Evolutionary conservation across 208 protist species (phyloP), one percentile per base, ranked within the genome.

Genomic region (Spongospora subterranea): DNA sequence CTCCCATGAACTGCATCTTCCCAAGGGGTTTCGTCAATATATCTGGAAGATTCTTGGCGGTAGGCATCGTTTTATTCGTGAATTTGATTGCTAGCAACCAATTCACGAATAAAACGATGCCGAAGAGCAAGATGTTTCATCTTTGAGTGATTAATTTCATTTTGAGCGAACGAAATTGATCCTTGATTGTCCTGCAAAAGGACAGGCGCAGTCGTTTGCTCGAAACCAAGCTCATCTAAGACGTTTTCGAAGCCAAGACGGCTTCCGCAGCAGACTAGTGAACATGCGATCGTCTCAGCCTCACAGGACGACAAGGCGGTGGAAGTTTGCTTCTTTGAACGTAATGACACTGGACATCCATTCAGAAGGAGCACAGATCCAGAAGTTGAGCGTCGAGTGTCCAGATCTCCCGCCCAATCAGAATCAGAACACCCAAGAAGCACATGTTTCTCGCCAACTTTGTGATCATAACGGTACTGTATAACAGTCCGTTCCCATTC

Each of bases 41-140:
- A 82, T 20, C 40, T 35, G 50, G 50, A 60, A n/a, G n/a, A n/a
- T n/a, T n/a, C n/a, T n/a, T n/a, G n/a, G n/a, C n/a, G n/a, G n/a
- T n/a, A 60, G 50, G 6, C 50, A 60, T 24, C 6, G 50, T 60
- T 60, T 24, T 24, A 60, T 43, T 45, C 71, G 35, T 82, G 17
- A 29, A 65, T 65, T 29, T 65, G 54, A 29, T 65, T 65, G 54
- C 20, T 32, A 32, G 54, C 54, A 6, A 82, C 71, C 17, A 82
- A n/a, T 82, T 82, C 6, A 40, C 71, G n/a, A 43, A 82, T n/a
- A 43, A 82, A 82, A n/a, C 35, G 6, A 20, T 82, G 17, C 71
- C 40, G 6, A 20, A 82, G 71, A 6, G 71, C 71, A n/a, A 82
- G 6, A 82, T 82, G 71, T 82, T 82, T 82, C 71, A 82, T 82